Base-by-base conservation (phyloP, 75 land plant species). In the Selaginella tamariscina region DNA sequence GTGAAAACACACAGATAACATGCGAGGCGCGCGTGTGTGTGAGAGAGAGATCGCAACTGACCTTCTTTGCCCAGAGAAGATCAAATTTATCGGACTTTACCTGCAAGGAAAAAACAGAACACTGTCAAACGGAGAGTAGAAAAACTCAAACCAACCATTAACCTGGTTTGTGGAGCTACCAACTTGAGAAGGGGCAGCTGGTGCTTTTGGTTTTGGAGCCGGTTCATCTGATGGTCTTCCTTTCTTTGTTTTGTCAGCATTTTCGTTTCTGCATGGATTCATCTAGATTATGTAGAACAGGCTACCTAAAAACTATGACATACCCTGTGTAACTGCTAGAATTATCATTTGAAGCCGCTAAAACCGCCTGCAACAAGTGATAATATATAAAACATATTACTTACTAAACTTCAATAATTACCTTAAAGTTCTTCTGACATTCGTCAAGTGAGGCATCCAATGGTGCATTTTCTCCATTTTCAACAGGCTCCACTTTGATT, bases 211-310 rank as follows among this genome's bases (percentile, higher is more conserved):
- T n/a, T 59, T 59, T 27, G 62, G 21, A 8, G 62, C 27, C 8
- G 18, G 9, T 8, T n/a, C 62, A 5, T 59, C 26, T 59, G n/a
- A 8, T 59, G 62, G 2, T 9, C 26, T 59, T 8, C 27, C 62
- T 59, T 59, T 59, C 62, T 23, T 59, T 59, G 8, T 59, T 23
- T 49, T 49, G 54, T n/a, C n/a, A n/a, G n/a, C n/a, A n/a, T n/a
- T n/a, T 39, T 15, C 5, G 49, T 39, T 39, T 39, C 49, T 39
- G 11, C 49, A 39, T 15, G 49, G 49, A 15, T 15, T 39, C 11
- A 39, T 39, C 49, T 39, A 39, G 49, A 39, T 39, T 5, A 39
- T 5, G 15, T 5, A 39, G 5, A 39, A 39, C 49, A 39, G 49
- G 11, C 49, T 5, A 15, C 49, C 15, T 39, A 39, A 15, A 15